A percentile compares a stretch with the other conserved stretches of the same genome.
Conservation (phyloP, 2,329 filamentous ascomycete genomes). For the Verticillium zaregamsianum region DNA sequence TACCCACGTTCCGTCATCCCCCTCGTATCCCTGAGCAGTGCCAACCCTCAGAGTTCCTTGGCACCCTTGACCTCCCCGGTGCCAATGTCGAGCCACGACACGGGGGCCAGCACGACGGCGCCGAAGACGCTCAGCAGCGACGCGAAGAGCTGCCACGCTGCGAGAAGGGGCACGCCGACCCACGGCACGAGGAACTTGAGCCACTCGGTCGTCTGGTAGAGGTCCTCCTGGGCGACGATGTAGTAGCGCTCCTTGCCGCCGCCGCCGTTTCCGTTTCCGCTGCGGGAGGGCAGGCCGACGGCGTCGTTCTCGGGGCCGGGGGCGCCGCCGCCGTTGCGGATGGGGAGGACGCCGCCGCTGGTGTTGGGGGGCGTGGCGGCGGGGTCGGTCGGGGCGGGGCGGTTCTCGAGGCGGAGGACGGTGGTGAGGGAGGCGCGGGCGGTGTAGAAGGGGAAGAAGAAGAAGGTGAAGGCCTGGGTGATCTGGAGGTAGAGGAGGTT, state of each 20-base stretch:
- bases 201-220: conserved; percentile 75
- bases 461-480: conserved; percentile 71
- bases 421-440: conserved; percentile 65
- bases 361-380: neutral
- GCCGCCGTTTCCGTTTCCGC: neutral
- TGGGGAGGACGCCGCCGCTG: conserved; percentile 12
- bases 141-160: conserved; percentile 58
- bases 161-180: conserved; percentile 50
- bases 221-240: conserved; percentile 72
- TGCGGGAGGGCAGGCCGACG: conserved; percentile 4
- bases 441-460: conserved; percentile 71
- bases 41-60: neutral
- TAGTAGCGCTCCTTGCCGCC: conserved; percentile 51
- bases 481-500: conserved; percentile 68
- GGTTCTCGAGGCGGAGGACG: conserved; percentile 57
- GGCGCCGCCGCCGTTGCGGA: conserved; percentile 8
- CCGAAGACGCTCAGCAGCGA: conserved; percentile 62
- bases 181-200: conserved; percentile 67
- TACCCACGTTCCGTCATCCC: too few species aligned
- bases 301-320: conserved; percentile 11
- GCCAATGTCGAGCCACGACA: conserved; percentile 4
- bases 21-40: neutral
- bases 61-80: neutral
- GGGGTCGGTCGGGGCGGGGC: conserved; percentile 24
- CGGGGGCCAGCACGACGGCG: conserved; percentile 7